Conservation (phyloP, 768 basidiomycete genomes). For the Lactarius deliciosus region DNA sequence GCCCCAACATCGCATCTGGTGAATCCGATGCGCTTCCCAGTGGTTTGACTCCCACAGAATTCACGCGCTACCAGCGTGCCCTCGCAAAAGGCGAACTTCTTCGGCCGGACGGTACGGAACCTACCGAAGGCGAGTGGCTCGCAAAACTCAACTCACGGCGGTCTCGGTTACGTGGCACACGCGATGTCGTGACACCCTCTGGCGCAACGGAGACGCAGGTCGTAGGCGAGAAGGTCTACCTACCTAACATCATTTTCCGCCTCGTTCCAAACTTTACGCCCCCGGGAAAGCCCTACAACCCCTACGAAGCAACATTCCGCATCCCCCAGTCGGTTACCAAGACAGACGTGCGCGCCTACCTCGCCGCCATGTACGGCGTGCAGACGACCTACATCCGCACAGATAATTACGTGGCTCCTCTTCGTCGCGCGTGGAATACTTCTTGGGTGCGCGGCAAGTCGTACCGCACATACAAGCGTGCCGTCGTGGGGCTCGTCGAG, state of each 20-base stretch:
- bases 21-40: slow-evolving; percentile 50
- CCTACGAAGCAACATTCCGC: slow-evolving; percentile 93
- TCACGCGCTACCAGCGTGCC: slow-evolving; percentile 58
- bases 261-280: slow-evolving; percentile 83
- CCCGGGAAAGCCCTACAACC: slow-evolving; percentile 80
- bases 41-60: slow-evolving; percentile 67
- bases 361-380: slow-evolving; percentile 82
- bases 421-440: slow-evolving; percentile 35
- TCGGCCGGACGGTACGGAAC: slow-evolving; percentile 34
- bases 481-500: slow-evolving; percentile 86
- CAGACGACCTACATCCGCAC: slow-evolving; percentile 92
- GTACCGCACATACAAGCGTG: slow-evolving; percentile 79
- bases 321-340: slow-evolving; percentile 89
- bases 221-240: slow-evolving; percentile 81
- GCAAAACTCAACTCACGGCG: slow-evolving; percentile 55
- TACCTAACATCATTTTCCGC: slow-evolving; percentile 83
- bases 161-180: slow-evolving; percentile 66
- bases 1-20: slow-evolving; percentile 38
- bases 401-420: slow-evolving; percentile 77
- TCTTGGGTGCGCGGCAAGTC: slow-evolving; percentile 36
- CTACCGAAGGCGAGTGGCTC: slow-evolving; percentile 61
- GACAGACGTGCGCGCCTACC: slow-evolving; percentile 86
- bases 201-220: slow-evolving; percentile 51
- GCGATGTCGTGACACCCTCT: slow-evolving; percentile 37
- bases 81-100: slow-evolving; percentile 52